Evolutionary conservation across 371 early-diverging fungal species (phyloP).

Genomic region (Phascolomyces articulosus): DNA sequence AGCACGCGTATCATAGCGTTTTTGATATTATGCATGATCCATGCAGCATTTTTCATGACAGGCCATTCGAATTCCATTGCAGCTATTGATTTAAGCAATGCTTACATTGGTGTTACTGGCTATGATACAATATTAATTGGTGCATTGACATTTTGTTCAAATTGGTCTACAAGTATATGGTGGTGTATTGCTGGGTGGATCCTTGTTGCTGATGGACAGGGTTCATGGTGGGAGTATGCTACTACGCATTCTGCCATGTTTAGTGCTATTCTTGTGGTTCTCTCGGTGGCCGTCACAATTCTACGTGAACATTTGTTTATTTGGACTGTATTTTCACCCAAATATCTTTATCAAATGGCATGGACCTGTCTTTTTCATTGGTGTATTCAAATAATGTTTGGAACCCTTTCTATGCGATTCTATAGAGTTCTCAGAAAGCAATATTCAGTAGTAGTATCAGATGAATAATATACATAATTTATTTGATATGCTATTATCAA

Average conservation of each 20-base stretch:
- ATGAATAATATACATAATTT: too few species aligned
- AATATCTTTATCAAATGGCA: constrained; percentile 75
- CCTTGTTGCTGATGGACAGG: constrained; percentile 19
- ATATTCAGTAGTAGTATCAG: neutral
- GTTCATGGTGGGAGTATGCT: constrained; percentile 37
- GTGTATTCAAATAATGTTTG: constrained; percentile 31
- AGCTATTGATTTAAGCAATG: constrained; percentile 77
- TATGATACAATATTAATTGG: constrained; percentile 69
- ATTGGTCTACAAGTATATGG: constrained; percentile 79
- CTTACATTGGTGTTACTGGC: constrained; percentile 74
- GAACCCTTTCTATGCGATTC: constrained; percentile 9
- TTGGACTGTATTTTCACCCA: constrained; percentile 88
- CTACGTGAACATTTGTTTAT: constrained; percentile 79
- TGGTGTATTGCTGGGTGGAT: constrained; percentile 58
- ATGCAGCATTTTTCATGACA: constrained; percentile 67
- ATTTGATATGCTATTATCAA: too few species aligned
- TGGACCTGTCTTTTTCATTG: constrained; percentile 65
- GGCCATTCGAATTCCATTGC: constrained; percentile 84
- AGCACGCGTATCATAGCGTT: constrained; percentile 10
- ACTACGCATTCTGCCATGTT: constrained; percentile 53
- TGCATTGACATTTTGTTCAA: constrained; percentile 66
- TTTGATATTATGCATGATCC: constrained; percentile 34
- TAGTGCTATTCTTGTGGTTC: constrained; percentile 47
- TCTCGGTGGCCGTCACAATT: constrained; percentile 68
- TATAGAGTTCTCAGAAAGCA: neutral